Conservation (phyloP, 2,329 filamentous ascomycete genomes). For the Botryotinia globosa region DNA sequence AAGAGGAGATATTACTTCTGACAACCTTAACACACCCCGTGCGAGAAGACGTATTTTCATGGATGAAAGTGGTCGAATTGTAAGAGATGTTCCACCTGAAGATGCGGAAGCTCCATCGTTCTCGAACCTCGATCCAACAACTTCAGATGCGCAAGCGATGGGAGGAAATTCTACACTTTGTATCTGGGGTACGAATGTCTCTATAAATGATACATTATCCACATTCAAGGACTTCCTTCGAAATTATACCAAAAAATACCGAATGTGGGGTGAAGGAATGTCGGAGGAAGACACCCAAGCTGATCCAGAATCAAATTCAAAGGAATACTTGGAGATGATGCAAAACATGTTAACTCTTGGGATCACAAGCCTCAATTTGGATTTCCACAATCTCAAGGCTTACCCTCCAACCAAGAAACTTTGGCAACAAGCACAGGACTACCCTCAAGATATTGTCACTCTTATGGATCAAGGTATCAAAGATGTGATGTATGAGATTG, state of each 20-base stretch:
- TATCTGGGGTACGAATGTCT: conserved; percentile 98
- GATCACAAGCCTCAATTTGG: conserved; percentile 79
- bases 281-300: conserved; percentile 70
- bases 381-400: conserved; percentile 83
- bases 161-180: conserved; percentile 78
- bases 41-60: conserved; percentile 54
- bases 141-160: conserved; percentile 85
- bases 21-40: conserved; percentile 58
- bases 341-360: conserved; percentile 90
- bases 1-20: conserved; percentile 84
- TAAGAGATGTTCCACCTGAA: conserved; percentile 50
- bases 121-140: conserved; percentile 69
- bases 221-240: conserved; percentile 88
- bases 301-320: conserved; percentile 69
- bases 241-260: conserved; percentile 91
- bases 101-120: conserved; percentile 61
- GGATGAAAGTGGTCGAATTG: conserved; percentile 55
- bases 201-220: conserved; percentile 82
- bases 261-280: conserved; percentile 85
- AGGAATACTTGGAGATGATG: conserved; percentile 80
- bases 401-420: conserved; percentile 92
- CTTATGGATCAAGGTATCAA: conserved; percentile 95
- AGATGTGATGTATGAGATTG: conserved; percentile 88
- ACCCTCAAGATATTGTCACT: conserved; percentile 93
- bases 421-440: conserved; percentile 92